A percentile compares a stretch with the other conserved stretches of the same genome.
Evolutionary conservation across 352 stramenopile species (phyloP).

Genomic region (Pythium dissotocum): DNA sequence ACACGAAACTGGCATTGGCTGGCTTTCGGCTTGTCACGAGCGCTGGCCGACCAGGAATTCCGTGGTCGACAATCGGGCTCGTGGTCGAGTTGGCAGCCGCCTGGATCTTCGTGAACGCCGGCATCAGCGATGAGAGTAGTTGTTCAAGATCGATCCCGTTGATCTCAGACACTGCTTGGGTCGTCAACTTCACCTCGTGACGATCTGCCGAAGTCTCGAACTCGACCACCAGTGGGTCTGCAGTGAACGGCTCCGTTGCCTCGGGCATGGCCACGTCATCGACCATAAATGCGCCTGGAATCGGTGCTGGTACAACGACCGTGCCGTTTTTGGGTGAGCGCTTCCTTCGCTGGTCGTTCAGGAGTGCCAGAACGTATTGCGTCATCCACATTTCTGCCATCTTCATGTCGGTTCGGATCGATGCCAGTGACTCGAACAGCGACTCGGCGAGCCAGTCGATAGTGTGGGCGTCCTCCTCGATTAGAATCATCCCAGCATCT

Average conservation of each 20-base stretch:
- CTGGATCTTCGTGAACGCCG: not conserved
- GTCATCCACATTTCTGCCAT: not conserved
- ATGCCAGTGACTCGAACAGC: not conserved
- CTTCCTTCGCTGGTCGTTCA: not conserved
- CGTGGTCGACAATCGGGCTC: not conserved
- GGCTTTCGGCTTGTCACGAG: not conserved
- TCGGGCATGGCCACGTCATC: not conserved
- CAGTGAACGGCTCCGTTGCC: not conserved
- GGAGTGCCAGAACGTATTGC: not conserved
- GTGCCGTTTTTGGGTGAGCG: not conserved
- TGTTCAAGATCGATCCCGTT: not conserved
- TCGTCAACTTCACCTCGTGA: not conserved
- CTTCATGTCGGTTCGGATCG: not conserved
- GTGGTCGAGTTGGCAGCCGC: no score
- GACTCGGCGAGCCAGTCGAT: not conserved
- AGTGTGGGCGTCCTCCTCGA: not conserved
- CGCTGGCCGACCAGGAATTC: no score
- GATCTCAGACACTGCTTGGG: not conserved
- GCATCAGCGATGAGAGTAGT: not conserved
- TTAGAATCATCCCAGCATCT: not conserved
- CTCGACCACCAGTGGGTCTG: not conserved
- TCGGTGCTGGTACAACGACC: not conserved
- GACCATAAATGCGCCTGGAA: not conserved
- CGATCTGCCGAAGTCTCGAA: not conserved
- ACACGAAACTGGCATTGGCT: no score